Evolutionary conservation across 768 basidiomycete species (phyloP).

Genomic region (Arthromyces matolae): DNA sequence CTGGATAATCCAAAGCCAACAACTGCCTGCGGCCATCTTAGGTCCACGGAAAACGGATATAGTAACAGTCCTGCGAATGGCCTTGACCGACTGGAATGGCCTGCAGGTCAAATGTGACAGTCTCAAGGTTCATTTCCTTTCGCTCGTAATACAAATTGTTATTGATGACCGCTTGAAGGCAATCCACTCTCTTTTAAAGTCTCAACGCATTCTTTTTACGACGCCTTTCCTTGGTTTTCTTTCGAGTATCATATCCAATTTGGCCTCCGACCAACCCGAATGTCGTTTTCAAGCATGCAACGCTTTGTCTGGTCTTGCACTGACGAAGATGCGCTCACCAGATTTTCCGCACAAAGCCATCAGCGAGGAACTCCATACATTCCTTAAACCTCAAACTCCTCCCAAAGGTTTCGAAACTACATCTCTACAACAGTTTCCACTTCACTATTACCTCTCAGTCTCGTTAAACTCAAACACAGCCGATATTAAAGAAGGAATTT

Average conservation of each 20-base stretch:
- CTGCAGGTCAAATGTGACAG: constrained; percentile 30
- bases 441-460: constrained; percentile 23
- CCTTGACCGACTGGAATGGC: constrained; percentile 31
- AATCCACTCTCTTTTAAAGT: constrained; percentile 30
- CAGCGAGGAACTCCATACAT: constrained; percentile 24
- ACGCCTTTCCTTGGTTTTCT: constrained; percentile 47
- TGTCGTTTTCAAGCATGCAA: constrained; percentile 51
- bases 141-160: background rate
- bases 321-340: constrained; percentile 31
- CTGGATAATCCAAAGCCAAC: too few relatives aligned
- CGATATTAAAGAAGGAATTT: constrained; percentile 31
- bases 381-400: constrained; percentile 22
- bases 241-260: constrained; percentile 30
- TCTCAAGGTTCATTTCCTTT: constrained; percentile 26
- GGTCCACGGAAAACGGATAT: constrained; percentile 28
- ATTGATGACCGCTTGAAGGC: constrained; percentile 23
- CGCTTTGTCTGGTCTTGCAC: constrained; percentile 52
- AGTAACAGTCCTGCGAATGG: constrained; percentile 30
- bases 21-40: constrained; percentile 35
- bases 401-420: background rate
- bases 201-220: constrained; percentile 45
- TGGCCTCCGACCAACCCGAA: constrained; percentile 25
- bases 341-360: constrained; percentile 22
- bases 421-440: constrained; percentile 12
- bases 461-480: constrained; percentile 25